Evolutionary conservation across 2,329 filamentous ascomycete species (phyloP).

Genomic region (Didymella arachidicola): DNA sequence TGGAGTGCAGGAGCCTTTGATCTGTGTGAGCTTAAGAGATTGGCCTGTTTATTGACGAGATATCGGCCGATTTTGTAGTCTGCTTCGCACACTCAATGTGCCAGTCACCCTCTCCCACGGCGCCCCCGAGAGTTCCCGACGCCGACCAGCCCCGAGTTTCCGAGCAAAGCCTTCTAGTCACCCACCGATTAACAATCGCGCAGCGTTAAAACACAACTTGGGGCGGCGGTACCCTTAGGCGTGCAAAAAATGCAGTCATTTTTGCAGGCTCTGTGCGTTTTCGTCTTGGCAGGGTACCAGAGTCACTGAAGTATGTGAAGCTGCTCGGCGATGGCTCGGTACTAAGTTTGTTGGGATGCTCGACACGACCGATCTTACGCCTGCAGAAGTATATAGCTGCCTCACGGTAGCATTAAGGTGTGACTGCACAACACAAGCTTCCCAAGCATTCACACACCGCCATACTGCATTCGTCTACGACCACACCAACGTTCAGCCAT

Average conservation of each 20-base stretch:
- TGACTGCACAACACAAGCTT: slow-evolving; percentile 2
- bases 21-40: neutral
- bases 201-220: slow-evolving; percentile 7
- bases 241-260: slow-evolving; percentile 1
- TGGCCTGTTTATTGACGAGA: neutral
- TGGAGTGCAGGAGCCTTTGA: neutral
- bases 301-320: neutral
- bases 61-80: neutral
- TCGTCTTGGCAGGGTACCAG: slow-evolving; percentile 7
- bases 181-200: slow-evolving; percentile 14
- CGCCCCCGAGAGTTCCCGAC: slow-evolving; percentile 7
- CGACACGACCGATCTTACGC: neutral
- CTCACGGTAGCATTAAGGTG: neutral
- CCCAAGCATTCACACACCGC: neutral
- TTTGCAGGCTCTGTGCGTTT: slow-evolving; percentile 1
- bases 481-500: neutral
- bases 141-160: slow-evolving; percentile 17
- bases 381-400: slow-evolving; percentile 6
- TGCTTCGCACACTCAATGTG: neutral
- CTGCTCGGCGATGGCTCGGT: slow-evolving; percentile 16
- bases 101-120: neutral
- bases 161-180: slow-evolving; percentile 11
- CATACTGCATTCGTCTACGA: too few species aligned
- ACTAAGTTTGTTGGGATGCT: slow-evolving; percentile 6
- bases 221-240: neutral